A percentile compares a stretch with the other conserved stretches of the same genome.
phyloP scores from a whole-genome alignment of 1,139 yeast genomes.

The Pneumocystis canis region DNA sequence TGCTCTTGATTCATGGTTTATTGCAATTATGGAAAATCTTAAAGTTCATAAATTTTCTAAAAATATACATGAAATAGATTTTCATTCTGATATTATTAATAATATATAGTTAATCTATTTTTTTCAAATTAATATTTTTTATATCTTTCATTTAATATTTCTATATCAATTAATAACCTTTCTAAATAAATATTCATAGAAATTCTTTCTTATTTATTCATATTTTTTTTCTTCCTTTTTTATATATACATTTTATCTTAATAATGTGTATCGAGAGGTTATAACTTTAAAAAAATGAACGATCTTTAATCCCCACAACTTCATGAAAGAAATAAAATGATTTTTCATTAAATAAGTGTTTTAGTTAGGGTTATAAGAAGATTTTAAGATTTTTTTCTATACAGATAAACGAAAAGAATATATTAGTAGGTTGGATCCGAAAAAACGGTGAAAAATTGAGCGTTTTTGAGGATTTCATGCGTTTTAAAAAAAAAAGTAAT shows the following conservation, averaged over 20 bases:
- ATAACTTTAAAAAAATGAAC: not conserved
- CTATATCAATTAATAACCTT: too few species aligned
- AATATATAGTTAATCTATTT: not conserved
- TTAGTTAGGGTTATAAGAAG: not conserved
- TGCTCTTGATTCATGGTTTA: conserved; percentile 26
- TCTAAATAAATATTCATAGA: too few species aligned
- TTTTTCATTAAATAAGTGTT: not conserved
- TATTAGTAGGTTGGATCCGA: not conserved
- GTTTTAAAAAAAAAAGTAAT: not conserved
- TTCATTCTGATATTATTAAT: not conserved
- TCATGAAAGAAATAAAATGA: not conserved
- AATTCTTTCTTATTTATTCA: not conserved
- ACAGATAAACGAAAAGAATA: not conserved
- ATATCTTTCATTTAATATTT: not conserved
- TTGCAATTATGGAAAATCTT: conserved; percentile 28
- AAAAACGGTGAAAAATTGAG: not conserved
- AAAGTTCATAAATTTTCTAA: conserved; percentile 18
- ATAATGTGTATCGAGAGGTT: not conserved
- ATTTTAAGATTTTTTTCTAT: not conserved
- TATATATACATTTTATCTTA: not conserved
- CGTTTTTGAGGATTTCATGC: not conserved
- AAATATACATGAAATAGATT: not conserved
- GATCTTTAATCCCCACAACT: not conserved
- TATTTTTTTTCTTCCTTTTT: not conserved
- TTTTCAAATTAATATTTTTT: not conserved